Evolutionary conservation across 2,329 filamentous ascomycete genomes (phyloP), one percentile per base, ranked within the genome.

Genomic region (Celoporthe dispersa): DNA sequence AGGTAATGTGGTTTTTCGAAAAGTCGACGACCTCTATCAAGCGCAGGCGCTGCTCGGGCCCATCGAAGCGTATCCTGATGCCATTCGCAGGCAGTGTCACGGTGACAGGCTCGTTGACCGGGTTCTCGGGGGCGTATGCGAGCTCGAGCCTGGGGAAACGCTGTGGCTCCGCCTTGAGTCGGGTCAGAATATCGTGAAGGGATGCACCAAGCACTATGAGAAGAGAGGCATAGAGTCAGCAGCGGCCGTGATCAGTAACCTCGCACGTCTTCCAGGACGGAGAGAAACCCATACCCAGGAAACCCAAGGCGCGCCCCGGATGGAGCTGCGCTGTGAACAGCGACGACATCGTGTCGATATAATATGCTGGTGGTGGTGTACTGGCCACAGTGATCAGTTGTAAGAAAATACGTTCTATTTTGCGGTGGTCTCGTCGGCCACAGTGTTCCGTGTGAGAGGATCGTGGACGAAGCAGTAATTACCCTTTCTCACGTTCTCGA

Each of bases 21-120:
- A 99, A 98, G 81, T 98, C 94, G 67, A 93, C 81, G 9, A 98
- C 89, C 80, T 99, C 96, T 75, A 99, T 93, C 72, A 99, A 83
- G 2, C 96, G 92, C 57, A 99, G 84, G 48, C 95, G 90, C 80
- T 99, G 96, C 76, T 98, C 94, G 4, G 93, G 90, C 0, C 94
- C 96, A 78, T 99, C 96, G 78, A 99, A 99, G 57, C 93, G 93
- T 67, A 99, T 83, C 16, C 95, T 92, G 39, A 99, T 80, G 37
- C 96, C 96, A 81, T 98, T 99, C 3, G 89, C 87, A 0, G 94
- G 92, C 4, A 99, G 87, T 25, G 86, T 86, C 68, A 98, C 81
- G 59, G 93, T 84, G 25, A 98, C 87, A 0, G 94, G 93, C 37
- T 93, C 88, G 41, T 85, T 85, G 44, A 98, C 86, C 3, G 96